Evolutionary conservation across 2,329 filamentous ascomycete species (phyloP).

Genomic region (Phialocephala subalpina): DNA sequence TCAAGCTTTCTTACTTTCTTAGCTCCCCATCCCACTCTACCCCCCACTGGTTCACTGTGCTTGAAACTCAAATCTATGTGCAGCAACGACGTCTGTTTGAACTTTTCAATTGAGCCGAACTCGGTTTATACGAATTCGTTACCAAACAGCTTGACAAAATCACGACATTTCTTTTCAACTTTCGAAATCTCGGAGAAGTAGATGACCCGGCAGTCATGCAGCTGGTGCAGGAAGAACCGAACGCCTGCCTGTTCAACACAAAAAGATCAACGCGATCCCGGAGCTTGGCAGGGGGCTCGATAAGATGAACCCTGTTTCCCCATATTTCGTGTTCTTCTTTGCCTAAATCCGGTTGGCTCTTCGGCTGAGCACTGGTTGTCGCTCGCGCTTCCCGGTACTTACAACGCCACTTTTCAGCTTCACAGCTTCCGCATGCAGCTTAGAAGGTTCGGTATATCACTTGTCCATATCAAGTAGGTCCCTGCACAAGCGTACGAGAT

Average conservation of each 20-base stretch:
- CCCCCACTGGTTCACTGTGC: no score
- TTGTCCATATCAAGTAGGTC: slow-evolving; percentile 1
- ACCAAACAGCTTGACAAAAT: neutral
- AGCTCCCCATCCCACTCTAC: no score
- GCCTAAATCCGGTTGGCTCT: neutral
- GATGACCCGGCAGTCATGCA: neutral
- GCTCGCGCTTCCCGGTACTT: neutral
- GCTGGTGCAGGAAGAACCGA: neutral
- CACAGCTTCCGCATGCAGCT: slow-evolving; percentile 3
- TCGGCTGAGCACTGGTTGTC: no score
- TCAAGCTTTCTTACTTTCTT: no score
- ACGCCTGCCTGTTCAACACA: neutral
- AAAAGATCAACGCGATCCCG: neutral
- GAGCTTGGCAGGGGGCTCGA: neutral
- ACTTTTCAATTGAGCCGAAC: neutral
- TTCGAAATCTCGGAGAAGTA: neutral
- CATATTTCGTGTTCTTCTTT: neutral
- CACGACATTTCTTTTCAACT: neutral
- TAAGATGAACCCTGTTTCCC: neutral
- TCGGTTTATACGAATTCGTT: neutral
- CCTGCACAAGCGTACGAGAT: neutral
- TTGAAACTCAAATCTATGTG: neutral
- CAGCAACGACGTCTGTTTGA: neutral
- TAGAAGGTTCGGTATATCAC: neutral
- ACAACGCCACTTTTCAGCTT: neutral